A percentile compares a stretch with the other conserved stretches of the same genome.
phyloP scores from a whole-genome alignment of 2,329 filamentous ascomycete species.

The Aspergillus costaricaensis region DNA sequence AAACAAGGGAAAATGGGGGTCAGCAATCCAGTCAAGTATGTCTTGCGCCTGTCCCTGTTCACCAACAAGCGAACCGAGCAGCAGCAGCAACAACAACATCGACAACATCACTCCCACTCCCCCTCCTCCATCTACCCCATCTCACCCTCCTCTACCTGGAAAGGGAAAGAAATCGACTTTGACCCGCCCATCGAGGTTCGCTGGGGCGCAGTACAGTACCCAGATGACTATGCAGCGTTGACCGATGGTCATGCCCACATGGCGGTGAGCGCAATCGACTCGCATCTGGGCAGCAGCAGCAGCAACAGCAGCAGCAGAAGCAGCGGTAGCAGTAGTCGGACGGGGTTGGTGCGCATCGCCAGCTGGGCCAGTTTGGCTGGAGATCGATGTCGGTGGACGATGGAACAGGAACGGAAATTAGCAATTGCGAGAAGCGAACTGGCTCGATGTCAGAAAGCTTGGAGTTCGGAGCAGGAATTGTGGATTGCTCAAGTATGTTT shows the following conservation, averaged over 20 bases:
- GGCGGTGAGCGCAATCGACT: conserved; percentile 20
- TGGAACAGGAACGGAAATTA: conserved; percentile 32
- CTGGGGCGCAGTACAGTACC: conserved; percentile 3
- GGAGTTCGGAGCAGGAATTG: conserved; percentile 40
- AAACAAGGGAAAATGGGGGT: conserved; percentile 17
- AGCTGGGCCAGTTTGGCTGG: conserved; percentile 36
- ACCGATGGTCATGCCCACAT: conserved; percentile 13
- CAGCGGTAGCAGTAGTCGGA: conserved; percentile 15
- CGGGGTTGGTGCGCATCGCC: conserved; percentile 27
- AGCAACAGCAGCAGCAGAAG: conserved; percentile 12
- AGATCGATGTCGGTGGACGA: conserved; percentile 30
- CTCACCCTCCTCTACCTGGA: conserved; percentile 6
- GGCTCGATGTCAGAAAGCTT: conserved; percentile 38
- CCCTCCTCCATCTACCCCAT: no score
- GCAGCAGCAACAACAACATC: not conserved
- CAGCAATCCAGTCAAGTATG: conserved; percentile 23
- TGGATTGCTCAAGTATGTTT: conserved; percentile 38
- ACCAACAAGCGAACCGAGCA: conserved; percentile 18
- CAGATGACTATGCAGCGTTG: not conserved
- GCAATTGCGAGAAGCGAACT: conserved; percentile 30
- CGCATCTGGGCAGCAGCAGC: conserved; percentile 15
- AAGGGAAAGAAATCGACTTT: conserved; percentile 16
- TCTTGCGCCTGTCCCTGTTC: conserved; percentile 23
- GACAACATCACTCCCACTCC: no score
- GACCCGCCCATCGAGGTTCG: not conserved